Evolutionary conservation across 176 grass and related monocot species (phyloP).

Genomic region (Dactylis glomerata): DNA sequence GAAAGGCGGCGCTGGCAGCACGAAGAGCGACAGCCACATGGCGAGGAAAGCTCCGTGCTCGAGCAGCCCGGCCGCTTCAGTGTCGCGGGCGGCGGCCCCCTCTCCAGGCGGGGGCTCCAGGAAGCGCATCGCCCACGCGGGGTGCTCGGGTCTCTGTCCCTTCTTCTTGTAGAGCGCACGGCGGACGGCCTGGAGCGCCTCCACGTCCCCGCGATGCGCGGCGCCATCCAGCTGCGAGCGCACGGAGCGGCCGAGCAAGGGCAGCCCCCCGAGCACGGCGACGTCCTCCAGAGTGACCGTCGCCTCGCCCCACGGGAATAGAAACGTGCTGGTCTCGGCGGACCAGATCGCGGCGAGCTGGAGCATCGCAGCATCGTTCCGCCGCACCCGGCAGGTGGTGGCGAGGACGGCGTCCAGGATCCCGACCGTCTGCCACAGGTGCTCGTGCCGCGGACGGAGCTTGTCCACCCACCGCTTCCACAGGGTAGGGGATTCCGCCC

Average conservation of each 20-base stretch:
- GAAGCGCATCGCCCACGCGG: slow-evolving; percentile 80
- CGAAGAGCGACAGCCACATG: slow-evolving; percentile 54
- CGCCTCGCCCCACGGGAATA: slow-evolving; percentile 89
- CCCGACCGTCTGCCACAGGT: slow-evolving; percentile 54
- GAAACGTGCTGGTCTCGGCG: slow-evolving; percentile 55
- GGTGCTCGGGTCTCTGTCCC: slow-evolving; percentile 80
- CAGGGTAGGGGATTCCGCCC: slow-evolving; percentile 46
- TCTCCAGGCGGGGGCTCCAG: slow-evolving; percentile 18
- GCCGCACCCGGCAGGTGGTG: slow-evolving; percentile 59
- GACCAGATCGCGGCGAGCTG: slow-evolving; percentile 68
- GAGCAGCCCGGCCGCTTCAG: background rate
- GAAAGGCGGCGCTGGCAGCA: slow-evolving; percentile 37
- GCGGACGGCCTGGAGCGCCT: slow-evolving; percentile 52
- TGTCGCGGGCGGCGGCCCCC: background rate
- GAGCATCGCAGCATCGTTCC: slow-evolving; percentile 43
- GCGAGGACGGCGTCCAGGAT: slow-evolving; percentile 65
- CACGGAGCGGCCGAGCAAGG: background rate
- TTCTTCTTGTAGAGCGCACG: slow-evolving; percentile 62
- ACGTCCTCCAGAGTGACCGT: slow-evolving; percentile 74
- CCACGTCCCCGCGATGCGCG: slow-evolving; percentile 45
- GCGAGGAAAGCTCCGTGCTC: slow-evolving; percentile 87
- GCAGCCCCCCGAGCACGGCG: slow-evolving; percentile 57
- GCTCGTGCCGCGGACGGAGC: slow-evolving; percentile 49
- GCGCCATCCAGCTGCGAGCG: background rate
- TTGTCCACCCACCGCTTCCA: slow-evolving; percentile 79